phyloP scores from a whole-genome alignment of 345 rosid species.

The Lepidium africanum region DNA sequence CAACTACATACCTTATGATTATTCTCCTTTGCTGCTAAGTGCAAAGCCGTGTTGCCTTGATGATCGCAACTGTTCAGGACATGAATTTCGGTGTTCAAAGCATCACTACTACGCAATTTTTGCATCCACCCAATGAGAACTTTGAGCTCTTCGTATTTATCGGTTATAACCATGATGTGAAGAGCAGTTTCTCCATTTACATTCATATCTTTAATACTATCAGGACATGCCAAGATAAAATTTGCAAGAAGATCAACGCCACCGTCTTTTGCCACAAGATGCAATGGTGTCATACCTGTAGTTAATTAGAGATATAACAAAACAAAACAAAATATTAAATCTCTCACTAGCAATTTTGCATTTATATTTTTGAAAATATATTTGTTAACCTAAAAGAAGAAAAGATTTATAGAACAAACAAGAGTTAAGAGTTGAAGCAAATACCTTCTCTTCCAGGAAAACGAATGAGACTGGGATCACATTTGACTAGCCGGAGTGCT shows the following conservation, averaged over 20 bases:
- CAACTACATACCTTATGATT: background rate
- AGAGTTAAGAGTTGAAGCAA: background rate
- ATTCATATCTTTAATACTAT: constrained; percentile 4
- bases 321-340: no score
- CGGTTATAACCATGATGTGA: background rate
- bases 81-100: background rate
- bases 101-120: background rate
- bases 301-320: background rate
- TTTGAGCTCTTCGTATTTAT: background rate
- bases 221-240: constrained; percentile 13
- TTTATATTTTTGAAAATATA: no score
- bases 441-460: background rate
- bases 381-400: background rate
- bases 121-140: constrained; percentile 5
- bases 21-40: background rate
- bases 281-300: constrained; percentile 18
- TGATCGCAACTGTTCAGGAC: constrained; percentile 4
- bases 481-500: constrained; percentile 1
- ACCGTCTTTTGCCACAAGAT: background rate
- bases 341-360: no score
- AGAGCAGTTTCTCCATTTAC: constrained; percentile 2
- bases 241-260: background rate
- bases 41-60: constrained; percentile 22
- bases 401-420: no score
- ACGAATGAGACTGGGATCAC: constrained; percentile 8